These are phyloP conservation scores for Panicum hallii DNA, from an alignment of 202 grass and related monocot species.

Conservation along the genomic window DNA sequence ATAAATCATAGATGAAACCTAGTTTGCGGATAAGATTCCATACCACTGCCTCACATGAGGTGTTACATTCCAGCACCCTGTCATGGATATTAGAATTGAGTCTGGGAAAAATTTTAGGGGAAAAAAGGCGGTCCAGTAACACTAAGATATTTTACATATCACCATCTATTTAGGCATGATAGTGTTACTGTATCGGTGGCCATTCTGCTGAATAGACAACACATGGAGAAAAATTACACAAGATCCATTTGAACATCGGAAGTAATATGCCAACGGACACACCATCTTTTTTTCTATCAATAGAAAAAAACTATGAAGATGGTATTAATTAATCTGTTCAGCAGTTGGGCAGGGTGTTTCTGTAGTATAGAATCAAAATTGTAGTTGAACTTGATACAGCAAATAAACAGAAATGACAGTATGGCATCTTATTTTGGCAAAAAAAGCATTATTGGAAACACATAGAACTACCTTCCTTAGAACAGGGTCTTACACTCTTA, in stretches of 20 bases:
- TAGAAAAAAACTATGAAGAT: neutral
- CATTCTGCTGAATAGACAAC: conserved; percentile 4
- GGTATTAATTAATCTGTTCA: conserved; percentile 18
- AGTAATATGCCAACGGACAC: neutral
- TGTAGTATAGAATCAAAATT: neutral
- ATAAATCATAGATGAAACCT: neutral
- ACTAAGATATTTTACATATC: neutral
- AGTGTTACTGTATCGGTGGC: neutral
- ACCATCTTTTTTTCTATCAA: neutral
- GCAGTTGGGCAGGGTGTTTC: neutral
- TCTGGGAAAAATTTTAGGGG: neutral
- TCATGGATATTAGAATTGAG: conserved; percentile 36
- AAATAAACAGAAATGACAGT: neutral
- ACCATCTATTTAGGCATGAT: conserved; percentile 6
- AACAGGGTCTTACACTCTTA: conserved; percentile 6
- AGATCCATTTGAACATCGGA: conserved; percentile 17
- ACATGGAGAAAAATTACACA: neutral
- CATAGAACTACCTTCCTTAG: neutral
- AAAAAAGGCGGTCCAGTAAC: neutral
- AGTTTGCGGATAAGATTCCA: conserved; percentile 41
- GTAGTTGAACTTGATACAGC: neutral
- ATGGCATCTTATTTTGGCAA: neutral
- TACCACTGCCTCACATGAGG: conserved; percentile 94
- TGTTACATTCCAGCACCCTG: conserved; percentile 93
- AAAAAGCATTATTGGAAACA: neutral